Evolutionary conservation across 371 early-diverging fungal species (phyloP).

Genomic region (Chytridium lagenaria): DNA sequence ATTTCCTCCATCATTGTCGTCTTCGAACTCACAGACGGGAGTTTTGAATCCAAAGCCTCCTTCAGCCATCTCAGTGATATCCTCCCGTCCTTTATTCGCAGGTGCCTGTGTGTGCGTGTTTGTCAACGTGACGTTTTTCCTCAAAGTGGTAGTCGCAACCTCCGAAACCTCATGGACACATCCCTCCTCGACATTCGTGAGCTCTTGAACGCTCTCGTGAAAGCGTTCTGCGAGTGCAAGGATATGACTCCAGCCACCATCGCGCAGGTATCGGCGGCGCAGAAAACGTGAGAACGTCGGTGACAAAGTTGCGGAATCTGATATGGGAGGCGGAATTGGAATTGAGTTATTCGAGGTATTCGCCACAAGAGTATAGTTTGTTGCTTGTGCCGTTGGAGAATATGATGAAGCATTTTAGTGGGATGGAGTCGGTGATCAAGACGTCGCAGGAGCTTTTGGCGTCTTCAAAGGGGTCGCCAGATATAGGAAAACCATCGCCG

Average conservation of each 20-base stretch:
- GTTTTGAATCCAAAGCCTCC: not conserved
- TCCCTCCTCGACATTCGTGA: constrained; percentile 9
- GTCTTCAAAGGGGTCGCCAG: constrained; percentile 35
- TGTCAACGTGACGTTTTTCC: constrained; percentile 7
- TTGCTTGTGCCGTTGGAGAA: not conserved
- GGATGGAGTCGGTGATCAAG: not conserved
- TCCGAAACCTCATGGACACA: constrained; percentile 2
- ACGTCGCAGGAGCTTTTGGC: not conserved
- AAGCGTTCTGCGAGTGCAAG: not conserved
- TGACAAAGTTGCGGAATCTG: not conserved
- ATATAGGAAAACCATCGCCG: too few species aligned
- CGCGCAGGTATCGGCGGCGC: not conserved
- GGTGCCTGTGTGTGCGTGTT: constrained; percentile 2
- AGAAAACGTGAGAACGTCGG: not conserved
- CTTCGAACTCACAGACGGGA: constrained; percentile 8
- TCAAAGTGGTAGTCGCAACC: not conserved
- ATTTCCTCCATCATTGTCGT: constrained; percentile 4
- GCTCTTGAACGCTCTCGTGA: constrained; percentile 2
- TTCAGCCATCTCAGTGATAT: not conserved
- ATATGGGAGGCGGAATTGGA: constrained; percentile 12
- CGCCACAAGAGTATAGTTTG: not conserved
- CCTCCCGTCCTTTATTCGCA: not conserved
- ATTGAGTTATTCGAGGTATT: not conserved
- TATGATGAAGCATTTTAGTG: constrained; percentile 13
- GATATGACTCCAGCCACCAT: not conserved